Evolutionary conservation across 371 early-diverging fungal genomes (phyloP), one percentile per base, ranked within the genome.

Genomic region (Mortierella sp.): DNA sequence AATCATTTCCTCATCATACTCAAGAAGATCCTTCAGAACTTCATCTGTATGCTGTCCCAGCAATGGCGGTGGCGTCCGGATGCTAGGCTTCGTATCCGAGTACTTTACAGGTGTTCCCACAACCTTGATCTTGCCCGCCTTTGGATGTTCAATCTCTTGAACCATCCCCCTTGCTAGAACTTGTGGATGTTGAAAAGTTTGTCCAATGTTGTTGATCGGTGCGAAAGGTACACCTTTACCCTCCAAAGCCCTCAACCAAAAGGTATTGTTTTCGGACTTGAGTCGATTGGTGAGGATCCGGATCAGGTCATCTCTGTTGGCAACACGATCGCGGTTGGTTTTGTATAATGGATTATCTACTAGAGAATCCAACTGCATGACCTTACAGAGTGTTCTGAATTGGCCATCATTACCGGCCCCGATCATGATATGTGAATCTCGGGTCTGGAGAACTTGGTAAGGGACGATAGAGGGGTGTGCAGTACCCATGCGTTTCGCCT

Each of bases 381-480:
- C 75, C 6, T 73, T 59, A 63, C 89, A 89, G 2, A 94, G 81
- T 15, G 88, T 88, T 15, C 72, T 70, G 78, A 93, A 97, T 66
- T 96, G 96, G 5, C 82, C 76, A 64, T 97, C 93, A 73, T 95
- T 96, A 3, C 96, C 97, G 0, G 94, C 92, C 1, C 96, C 97
- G 37, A 97, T 82, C 82, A 95, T 91, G 32, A 97, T 88, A 79
- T 87, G 84, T 0, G 91, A 90, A 73, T 95, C 92, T n/a, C 80
- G 83, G n/a, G 95, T 95, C 1, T 86, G 84, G 37, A 95, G 89
- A 7, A 89, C 92, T 65, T 95, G 93, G 75, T 97, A 97, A 23
- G 97, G 97, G 2, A 95, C 97, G 49, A 97, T 96, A 1, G 95
- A 91, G 2, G 93, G 86, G 71, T 97, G 97, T 2, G 88, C 82